phyloP scores from a whole-genome alignment of 257 asterid species.

The Cinchona pubescens region DNA sequence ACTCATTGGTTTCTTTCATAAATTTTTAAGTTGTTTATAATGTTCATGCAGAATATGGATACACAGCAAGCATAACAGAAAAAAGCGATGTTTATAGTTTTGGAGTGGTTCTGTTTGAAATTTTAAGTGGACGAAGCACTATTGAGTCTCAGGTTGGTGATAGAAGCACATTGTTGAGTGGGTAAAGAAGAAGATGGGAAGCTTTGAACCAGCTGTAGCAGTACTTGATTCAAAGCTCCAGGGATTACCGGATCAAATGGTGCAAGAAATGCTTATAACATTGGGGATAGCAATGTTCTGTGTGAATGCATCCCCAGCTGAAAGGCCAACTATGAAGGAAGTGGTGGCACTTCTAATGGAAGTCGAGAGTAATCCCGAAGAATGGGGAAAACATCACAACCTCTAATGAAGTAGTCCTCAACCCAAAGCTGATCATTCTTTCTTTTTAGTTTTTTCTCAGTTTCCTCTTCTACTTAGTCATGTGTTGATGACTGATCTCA shows the following conservation, averaged over 20 bases:
- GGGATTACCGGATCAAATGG: slow-evolving; percentile 75
- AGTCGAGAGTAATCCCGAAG: slow-evolving; percentile 74
- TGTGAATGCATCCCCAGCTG: slow-evolving; percentile 74
- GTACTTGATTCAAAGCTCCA: slow-evolving; percentile 75
- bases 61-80: slow-evolving; percentile 77
- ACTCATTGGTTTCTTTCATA: background rate
- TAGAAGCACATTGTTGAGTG: slow-evolving; percentile 91
- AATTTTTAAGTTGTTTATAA: background rate
- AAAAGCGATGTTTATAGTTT: slow-evolving; percentile 94
- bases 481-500: slow-evolving; percentile 28
- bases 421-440: slow-evolving; percentile 54
- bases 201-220: slow-evolving; percentile 82
- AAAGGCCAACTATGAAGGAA: slow-evolving; percentile 94
- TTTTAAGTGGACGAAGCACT: slow-evolving; percentile 78
- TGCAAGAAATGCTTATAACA: slow-evolving; percentile 96
- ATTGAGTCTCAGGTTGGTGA: slow-evolving; percentile 77
- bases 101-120: slow-evolving; percentile 85
- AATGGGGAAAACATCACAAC: slow-evolving; percentile 78
- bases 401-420: slow-evolving; percentile 70
- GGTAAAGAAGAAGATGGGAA: slow-evolving; percentile 96
- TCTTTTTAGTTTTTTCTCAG: slow-evolving; percentile 1
- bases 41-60: slow-evolving; percentile 70
- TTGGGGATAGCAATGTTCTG: slow-evolving; percentile 97
- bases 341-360: slow-evolving; percentile 93
- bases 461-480: background rate